These are phyloP conservation scores for Globisporangium irregulare DNA, from an alignment of 352 stramenopile species.

Conservation along the genomic window DNA sequence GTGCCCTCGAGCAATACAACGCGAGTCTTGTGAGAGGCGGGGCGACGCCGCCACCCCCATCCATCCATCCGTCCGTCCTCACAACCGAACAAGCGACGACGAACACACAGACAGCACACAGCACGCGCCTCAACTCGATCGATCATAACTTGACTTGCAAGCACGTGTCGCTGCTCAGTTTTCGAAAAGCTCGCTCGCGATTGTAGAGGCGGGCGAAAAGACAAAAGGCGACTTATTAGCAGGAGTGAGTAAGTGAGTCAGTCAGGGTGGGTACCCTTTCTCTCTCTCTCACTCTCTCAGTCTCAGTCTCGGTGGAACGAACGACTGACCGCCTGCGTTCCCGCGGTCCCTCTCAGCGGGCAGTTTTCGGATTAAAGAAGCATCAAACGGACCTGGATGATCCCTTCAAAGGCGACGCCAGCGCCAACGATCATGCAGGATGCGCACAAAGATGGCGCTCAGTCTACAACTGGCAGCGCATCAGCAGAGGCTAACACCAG, in stretches of 20 bases:
- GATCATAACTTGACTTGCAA: neutral
- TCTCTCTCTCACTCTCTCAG: neutral
- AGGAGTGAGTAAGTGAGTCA: neutral
- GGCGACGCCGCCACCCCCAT: neutral
- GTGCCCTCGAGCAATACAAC: neutral
- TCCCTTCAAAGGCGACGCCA: neutral
- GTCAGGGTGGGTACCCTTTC: neutral
- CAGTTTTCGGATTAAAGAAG: neutral
- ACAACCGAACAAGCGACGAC: neutral
- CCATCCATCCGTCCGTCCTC: neutral
- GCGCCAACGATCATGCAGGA: conserved; percentile 6
- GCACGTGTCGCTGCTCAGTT: neutral
- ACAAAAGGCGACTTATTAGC: neutral
- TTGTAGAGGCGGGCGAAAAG: neutral
- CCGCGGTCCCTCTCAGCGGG: neutral
- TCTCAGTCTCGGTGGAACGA: neutral
- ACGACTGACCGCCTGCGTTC: neutral
- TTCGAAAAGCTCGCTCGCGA: neutral
- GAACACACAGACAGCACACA: neutral
- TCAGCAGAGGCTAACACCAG: neutral
- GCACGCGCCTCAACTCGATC: neutral
- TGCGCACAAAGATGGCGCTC: conserved; percentile 6
- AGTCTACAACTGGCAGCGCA: neutral
- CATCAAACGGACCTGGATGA: conserved; percentile 5
- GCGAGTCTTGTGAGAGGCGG: neutral